phyloP scores from a whole-genome alignment of 2,329 filamentous ascomycete genomes.

The Aspergillus carbonarius region DNA sequence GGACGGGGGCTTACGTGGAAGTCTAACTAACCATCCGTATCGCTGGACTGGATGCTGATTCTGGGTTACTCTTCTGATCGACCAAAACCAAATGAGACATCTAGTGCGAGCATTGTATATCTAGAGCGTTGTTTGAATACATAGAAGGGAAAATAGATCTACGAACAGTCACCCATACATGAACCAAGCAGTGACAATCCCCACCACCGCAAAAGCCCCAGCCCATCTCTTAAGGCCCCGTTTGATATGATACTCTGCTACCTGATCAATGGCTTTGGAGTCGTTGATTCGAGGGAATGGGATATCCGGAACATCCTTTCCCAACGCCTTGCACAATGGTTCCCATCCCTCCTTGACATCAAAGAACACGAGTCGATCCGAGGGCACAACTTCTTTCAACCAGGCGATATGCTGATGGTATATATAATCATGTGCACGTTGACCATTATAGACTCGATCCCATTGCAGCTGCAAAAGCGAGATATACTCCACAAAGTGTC shows the following conservation, averaged over 20 bases:
- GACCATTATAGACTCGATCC: conserved; percentile 18
- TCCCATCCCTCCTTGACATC: conserved; percentile 47
- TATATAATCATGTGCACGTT: conserved; percentile 1
- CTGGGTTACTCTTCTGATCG: too few relatives aligned
- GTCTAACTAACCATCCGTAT: too few relatives aligned
- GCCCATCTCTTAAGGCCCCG: conserved; percentile 31
- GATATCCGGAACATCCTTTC: conserved; percentile 36
- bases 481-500: conserved; percentile 24
- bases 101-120: too few relatives aligned
- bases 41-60: too few relatives aligned
- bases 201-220: conserved; percentile 20
- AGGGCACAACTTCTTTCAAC: conserved; percentile 28
- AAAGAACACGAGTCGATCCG: conserved; percentile 37
- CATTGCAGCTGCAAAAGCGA: conserved; percentile 21
- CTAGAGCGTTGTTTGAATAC: too few relatives aligned
- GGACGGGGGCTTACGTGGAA: too few relatives aligned
- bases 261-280: conserved; percentile 20
- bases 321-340: conserved; percentile 47
- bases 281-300: conserved; percentile 44
- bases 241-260: conserved; percentile 22
- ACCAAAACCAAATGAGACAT: too few relatives aligned
- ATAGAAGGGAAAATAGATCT: too few relatives aligned
- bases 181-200: conserved; percentile 5
- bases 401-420: conserved; percentile 25
- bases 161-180: background rate